Evolutionary conservation across 495 filamentous ascomycete genomes (phyloP).

Genomic region (Choiromyces venosus): DNA sequence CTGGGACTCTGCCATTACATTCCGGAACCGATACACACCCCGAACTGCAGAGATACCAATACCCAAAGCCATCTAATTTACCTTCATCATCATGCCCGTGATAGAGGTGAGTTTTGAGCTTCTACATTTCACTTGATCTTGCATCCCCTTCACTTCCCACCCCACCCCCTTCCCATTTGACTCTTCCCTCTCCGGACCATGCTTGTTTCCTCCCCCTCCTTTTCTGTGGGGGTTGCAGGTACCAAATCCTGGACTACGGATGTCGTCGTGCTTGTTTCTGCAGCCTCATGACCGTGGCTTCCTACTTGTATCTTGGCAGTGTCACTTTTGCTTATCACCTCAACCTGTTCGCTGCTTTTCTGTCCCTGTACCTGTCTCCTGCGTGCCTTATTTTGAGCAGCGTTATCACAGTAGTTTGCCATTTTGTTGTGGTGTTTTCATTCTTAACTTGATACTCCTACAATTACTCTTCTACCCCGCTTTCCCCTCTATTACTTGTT

Average conservation of each 20-base stretch:
- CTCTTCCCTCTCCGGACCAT: background rate
- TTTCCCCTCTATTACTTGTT: background rate
- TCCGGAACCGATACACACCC: background rate
- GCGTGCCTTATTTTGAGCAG: background rate
- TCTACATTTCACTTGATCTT: background rate
- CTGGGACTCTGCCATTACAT: background rate
- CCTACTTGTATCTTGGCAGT: slow-evolving; percentile 4
- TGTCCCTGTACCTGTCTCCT: background rate
- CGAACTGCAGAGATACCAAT: background rate
- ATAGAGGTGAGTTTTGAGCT: slow-evolving; percentile 24
- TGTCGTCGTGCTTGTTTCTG: slow-evolving; percentile 30
- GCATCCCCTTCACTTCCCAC: background rate
- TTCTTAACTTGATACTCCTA: background rate
- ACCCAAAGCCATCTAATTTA: background rate
- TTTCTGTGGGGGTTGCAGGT: background rate
- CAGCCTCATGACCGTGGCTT: slow-evolving; percentile 4
- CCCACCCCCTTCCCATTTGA: background rate
- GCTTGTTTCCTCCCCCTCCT: background rate
- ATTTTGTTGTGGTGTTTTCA: background rate
- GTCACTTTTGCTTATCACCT: slow-evolving; percentile 25
- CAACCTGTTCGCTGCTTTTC: slow-evolving; percentile 20
- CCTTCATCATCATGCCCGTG: slow-evolving; percentile 17
- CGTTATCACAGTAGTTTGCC: background rate
- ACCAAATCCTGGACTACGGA: slow-evolving; percentile 4
- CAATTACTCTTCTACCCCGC: background rate